A percentile compares a stretch with the other conserved stretches of the same genome.
These are phyloP conservation scores for Russula sp. DNA, from an alignment of 768 basidiomycete species.

Conservation along the genomic window DNA sequence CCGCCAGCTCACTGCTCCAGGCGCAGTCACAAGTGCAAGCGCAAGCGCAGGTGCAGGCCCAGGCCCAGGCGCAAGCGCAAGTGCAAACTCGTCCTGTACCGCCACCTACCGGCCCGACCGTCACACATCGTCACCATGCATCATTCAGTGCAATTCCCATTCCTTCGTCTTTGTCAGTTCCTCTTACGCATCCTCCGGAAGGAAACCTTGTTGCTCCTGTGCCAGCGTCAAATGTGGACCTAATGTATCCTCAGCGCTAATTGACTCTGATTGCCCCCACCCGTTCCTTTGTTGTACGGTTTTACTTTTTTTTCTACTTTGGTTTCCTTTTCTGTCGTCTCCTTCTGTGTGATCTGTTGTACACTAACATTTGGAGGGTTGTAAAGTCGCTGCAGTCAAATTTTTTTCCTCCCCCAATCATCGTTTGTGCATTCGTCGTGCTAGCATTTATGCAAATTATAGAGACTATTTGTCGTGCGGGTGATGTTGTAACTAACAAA, in stretches of 20 bases:
- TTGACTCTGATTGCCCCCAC: slow-evolving; percentile 23
- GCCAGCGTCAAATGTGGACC: slow-evolving; percentile 19
- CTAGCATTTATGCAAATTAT: slow-evolving; percentile 29
- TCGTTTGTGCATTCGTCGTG: slow-evolving; percentile 20
- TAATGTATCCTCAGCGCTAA: slow-evolving; percentile 26
- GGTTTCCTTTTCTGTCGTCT: slow-evolving; percentile 21
- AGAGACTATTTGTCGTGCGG: slow-evolving; percentile 16
- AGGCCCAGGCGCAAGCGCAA: slow-evolving; percentile 20
- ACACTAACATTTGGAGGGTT: slow-evolving; percentile 27
- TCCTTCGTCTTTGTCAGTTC: slow-evolving; percentile 5
- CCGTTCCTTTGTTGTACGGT: slow-evolving; percentile 16
- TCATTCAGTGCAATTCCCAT: slow-evolving; percentile 31
- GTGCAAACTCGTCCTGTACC: slow-evolving; percentile 16
- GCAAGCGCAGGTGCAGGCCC: no score
- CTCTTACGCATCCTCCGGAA: slow-evolving; percentile 23
- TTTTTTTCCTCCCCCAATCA: slow-evolving; percentile 1
- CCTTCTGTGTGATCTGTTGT: slow-evolving; percentile 27
- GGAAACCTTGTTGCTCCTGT: slow-evolving; percentile 15
- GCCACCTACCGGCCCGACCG: slow-evolving; percentile 35
- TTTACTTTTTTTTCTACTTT: not conserved
- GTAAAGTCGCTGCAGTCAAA: slow-evolving; percentile 24
- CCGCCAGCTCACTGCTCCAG: slow-evolving; percentile 54
- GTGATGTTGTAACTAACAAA: not conserved
- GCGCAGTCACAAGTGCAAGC: slow-evolving; percentile 40
- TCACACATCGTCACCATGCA: slow-evolving; percentile 38